Evolutionary conservation across 169 alveolate genomes (phyloP).

Genomic region (Cryptosporidium ubiquitum): DNA sequence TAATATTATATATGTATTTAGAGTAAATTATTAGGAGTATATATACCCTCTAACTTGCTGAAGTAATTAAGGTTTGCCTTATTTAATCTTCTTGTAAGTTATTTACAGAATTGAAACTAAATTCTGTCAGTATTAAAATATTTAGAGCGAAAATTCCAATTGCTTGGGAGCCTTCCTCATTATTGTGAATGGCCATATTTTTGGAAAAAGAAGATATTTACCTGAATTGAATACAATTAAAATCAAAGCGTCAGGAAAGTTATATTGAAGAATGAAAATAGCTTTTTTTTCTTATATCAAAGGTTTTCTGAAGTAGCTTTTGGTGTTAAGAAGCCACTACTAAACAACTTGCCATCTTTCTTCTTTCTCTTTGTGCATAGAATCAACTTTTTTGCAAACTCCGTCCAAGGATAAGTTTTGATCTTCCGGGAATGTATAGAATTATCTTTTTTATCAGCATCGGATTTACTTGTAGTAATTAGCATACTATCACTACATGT

Average conservation of each 20-base stretch:
- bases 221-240: too few relatives aligned
- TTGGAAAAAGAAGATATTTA: background rate
- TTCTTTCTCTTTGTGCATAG: conserved; percentile 67
- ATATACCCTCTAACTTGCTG: conserved; percentile 2
- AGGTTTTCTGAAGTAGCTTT: conserved; percentile 30
- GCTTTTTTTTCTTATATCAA: background rate
- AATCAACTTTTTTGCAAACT: conserved; percentile 62
- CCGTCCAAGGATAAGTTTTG: conserved; percentile 72
- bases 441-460: conserved; percentile 11
- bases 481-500: conserved; percentile 60
- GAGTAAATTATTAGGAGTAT: background rate
- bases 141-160: background rate
- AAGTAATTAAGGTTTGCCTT: background rate
- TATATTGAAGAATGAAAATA: background rate
- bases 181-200: background rate
- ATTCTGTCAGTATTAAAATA: background rate
- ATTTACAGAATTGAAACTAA: background rate
- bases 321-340: conserved; percentile 34
- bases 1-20: background rate
- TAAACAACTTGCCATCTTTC: conserved; percentile 37
- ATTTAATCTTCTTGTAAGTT: background rate
- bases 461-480: conserved; percentile 8
- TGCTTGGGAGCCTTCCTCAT: background rate
- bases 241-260: background rate
- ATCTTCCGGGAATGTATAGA: conserved; percentile 48